Base-by-base conservation (phyloP, 2,329 filamentous ascomycete species). In the Hortaea sp. region DNA sequence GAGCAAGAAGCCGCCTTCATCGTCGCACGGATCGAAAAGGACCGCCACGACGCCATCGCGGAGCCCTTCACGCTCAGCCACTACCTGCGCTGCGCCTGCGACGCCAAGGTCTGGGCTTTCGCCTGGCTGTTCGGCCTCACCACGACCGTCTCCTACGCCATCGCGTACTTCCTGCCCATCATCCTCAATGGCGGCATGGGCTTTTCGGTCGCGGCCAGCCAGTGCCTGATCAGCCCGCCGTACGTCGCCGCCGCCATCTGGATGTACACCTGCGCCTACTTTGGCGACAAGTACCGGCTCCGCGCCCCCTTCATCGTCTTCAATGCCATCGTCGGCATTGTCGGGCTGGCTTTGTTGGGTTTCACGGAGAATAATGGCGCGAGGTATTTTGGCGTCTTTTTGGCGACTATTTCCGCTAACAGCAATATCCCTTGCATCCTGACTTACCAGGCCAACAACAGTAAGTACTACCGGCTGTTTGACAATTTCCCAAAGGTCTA, bases 401-500 rank as follows among this genome's bases (percentile, higher is more conserved):
- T 65, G 39, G 62, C 62, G 30, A 63, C 61, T 4, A 58, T 58
- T 2, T 56, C 53, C 31, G 54, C 50, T 48, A 63, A 63, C 41
- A 55, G 81, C 53, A 59, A 92, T 61, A 73, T 90, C 4, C 87
- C 88, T 0, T 73, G 79, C 1, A 72, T 79, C 40, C 79, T 94
- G 70, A 77, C 85, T 0, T 92, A 87, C 68, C 86, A 90, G 68
- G 85, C 85, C 38, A 92, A 90, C 68, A 94, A 94, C 66, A 83
- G 32, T 35, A 35, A 35, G 32, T 35, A 9, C 32, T 9, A 35
- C n/a, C 4, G 20, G 20, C 20, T 4, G 20, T 20, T 20, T 20
- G 2, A 20, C 2, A 20, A 20, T 4, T 4, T 20, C 20, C 20
- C 20, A 20, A 20, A 4, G 20, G 4, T 20, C 4, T 4, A 20